Conservation (phyloP, 2,329 filamentous ascomycete species). For the Dactylonectria macrodidyma region DNA sequence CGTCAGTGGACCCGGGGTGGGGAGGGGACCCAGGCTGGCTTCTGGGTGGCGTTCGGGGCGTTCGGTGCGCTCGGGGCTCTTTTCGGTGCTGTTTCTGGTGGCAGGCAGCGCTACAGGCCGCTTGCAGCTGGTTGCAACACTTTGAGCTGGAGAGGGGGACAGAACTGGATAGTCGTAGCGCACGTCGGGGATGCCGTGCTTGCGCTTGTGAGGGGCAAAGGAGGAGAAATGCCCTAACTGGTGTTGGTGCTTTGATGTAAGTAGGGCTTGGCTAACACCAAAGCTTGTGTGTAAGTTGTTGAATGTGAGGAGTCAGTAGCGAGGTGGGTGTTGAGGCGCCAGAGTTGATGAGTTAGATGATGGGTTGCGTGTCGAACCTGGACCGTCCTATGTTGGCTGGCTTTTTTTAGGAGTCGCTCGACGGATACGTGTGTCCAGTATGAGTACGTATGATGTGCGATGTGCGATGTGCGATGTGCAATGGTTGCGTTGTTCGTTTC, state of each 20-base stretch:
- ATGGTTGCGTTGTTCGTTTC: constrained; percentile 19
- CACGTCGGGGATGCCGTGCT: constrained; percentile 30
- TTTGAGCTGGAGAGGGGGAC: not conserved
- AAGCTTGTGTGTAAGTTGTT: constrained; percentile 22
- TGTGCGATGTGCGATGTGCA: no score
- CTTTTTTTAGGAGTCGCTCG: constrained; percentile 3
- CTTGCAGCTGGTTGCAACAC: constrained; percentile 25
- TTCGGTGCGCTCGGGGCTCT: constrained; percentile 33
- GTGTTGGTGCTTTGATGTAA: constrained; percentile 17
- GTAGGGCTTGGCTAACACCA: constrained; percentile 24
- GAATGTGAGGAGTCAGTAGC: constrained; percentile 10
- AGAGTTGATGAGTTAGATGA: constrained; percentile 5
- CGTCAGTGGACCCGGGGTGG: constrained; percentile 15
- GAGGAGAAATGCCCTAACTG: constrained; percentile 19
- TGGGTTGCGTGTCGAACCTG: not conserved
- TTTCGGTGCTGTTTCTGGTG: constrained; percentile 31
- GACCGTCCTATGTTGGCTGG: not conserved
- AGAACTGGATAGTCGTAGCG: constrained; percentile 17
- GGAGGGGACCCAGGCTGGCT: constrained; percentile 21
- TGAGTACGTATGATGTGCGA: not conserved
- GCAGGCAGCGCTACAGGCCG: constrained; percentile 19
- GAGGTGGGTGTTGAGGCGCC: constrained; percentile 20
- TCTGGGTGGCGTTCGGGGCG: constrained; percentile 20
- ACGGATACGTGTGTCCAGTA: not conserved
- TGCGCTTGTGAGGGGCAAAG: constrained; percentile 15